phyloP scores from a whole-genome alignment of 31 red algal species.

The Asparagopsis taxiformis region DNA sequence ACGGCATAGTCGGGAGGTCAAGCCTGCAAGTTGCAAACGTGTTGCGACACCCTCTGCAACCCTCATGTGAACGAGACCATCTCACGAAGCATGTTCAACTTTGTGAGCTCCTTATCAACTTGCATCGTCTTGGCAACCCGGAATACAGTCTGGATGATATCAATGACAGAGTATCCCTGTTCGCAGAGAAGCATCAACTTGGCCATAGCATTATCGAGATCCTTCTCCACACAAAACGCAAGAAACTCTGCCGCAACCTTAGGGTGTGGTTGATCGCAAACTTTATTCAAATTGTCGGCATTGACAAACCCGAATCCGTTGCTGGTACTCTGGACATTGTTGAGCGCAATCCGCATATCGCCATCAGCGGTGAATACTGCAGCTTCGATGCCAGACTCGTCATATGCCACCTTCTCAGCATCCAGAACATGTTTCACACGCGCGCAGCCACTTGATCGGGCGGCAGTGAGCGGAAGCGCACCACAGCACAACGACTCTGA shows the following conservation, averaged over 20 bases:
- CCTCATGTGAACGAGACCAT: conserved; percentile 87
- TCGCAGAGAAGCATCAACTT: conserved; percentile 60
- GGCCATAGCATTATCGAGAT: conserved; percentile 65
- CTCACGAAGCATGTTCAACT: conserved; percentile 73
- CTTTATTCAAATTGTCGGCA: conserved; percentile 85
- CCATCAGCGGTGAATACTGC: conserved; percentile 96
- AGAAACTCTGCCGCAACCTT: conserved; percentile 66
- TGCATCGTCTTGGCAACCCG: conserved; percentile 68
- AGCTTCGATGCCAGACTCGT: conserved; percentile 76
- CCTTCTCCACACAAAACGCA: conserved; percentile 41
- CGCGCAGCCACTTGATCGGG: conserved; percentile 65
- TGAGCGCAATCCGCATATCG: conserved; percentile 97
- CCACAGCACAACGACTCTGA: conserved; percentile 89
- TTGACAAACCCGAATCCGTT: conserved; percentile 90
- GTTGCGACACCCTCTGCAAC: conserved; percentile 69
- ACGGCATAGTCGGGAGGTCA: conserved; percentile 57
- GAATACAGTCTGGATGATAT: conserved; percentile 90
- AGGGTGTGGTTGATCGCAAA: conserved; percentile 90
- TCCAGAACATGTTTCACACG: conserved; percentile 52
- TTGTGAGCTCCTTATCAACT: conserved; percentile 67
- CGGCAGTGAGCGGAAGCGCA: conserved; percentile 71
- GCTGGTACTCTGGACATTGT: conserved; percentile 84
- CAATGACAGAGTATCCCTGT: conserved; percentile 80
- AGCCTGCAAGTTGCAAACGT: conserved; percentile 79
- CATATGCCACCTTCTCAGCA: conserved; percentile 66